Base-by-base conservation (phyloP, 2,329 filamentous ascomycete genomes). In the Colletotrichum sp. region DNA sequence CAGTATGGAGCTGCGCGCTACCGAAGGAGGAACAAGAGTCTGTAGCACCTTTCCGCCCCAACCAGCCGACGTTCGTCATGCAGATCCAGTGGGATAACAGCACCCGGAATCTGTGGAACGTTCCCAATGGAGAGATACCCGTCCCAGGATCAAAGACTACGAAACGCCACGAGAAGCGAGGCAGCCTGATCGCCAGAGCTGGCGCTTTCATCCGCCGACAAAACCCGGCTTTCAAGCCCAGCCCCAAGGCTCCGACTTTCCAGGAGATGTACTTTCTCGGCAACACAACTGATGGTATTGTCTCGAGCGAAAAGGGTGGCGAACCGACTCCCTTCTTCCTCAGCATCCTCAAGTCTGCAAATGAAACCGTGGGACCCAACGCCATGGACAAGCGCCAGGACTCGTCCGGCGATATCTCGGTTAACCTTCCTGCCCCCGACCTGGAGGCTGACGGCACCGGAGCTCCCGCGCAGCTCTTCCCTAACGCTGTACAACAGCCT, bases 241-340 rank as follows among this genome's bases (percentile, higher is more conserved):
- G 87, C 3, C 93, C 93, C 0, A 80, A 86, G 2, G 88, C 92
- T 5, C 93, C 93, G 0, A 86, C 85, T n/a, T 87, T 91, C 30
- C 86, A 91, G 52, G 96, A 99, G 75, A 93, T 95, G 84, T 90
- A 87, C 77, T 98, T 98, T 80, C 84, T 98, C 9, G 96, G 96
- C 6, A 94, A 96, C 81, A 96, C 95, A 0, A 98, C 96, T 0
- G 96, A 99, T 80, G 89, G 90, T 0, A 92, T 95, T 77, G 87
- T 90, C 15, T 88, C 89, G 0, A 80, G 90, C 57, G 85, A 93
- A 6, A 98, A 96, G 83, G 93, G 93, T 1, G 96, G 96, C 78
- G 96, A 98, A 85, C 90, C 93, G 10, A 98, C 96, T 0, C 96
- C 96, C 0, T 98, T 98, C 84, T 98, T 94, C 83, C 94, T 98